These are phyloP conservation scores for Citrus hindsii DNA, from an alignment of 345 rosid genomes.

Conservation along the genomic window DNA sequence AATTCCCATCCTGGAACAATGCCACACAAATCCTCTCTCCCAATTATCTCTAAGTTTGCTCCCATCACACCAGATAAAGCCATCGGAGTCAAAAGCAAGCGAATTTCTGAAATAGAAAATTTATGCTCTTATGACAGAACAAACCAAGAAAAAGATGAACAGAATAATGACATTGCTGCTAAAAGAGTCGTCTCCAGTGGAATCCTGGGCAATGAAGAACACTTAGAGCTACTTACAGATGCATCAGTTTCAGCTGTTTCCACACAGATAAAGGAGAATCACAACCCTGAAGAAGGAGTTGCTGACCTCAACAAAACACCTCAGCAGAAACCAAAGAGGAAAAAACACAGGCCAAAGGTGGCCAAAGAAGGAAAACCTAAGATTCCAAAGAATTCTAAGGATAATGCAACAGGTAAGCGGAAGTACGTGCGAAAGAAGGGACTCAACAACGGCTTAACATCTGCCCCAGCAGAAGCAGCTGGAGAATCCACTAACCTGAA, in stretches of 20 bases:
- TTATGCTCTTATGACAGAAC: slow-evolving; percentile 13
- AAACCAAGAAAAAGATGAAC: slow-evolving; percentile 18
- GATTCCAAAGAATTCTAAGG: slow-evolving; percentile 28
- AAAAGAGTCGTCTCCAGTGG: slow-evolving; percentile 5
- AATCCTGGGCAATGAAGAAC: slow-evolving; percentile 17
- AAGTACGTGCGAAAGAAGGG: slow-evolving; percentile 46
- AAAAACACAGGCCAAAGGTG: slow-evolving; percentile 86
- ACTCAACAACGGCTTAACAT: slow-evolving; percentile 19
- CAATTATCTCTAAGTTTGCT: slow-evolving; percentile 23
- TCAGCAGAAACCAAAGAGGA: slow-evolving; percentile 61
- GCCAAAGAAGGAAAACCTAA: slow-evolving; percentile 51
- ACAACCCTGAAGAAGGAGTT: slow-evolving; percentile 33
- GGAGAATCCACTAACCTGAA: slow-evolving; percentile 27
- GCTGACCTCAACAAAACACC: slow-evolving; percentile 52
- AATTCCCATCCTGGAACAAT: slow-evolving; percentile 21
- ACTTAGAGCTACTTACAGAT: slow-evolving; percentile 23
- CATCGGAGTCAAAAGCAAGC: slow-evolving; percentile 12
- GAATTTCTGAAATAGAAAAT: slow-evolving; percentile 14
- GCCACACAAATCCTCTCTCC: slow-evolving; percentile 21
- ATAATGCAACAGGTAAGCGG: slow-evolving; percentile 42
- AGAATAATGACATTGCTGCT: slow-evolving; percentile 17
- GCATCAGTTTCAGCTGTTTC: slow-evolving; percentile 21
- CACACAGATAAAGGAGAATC: slow-evolving; percentile 21
- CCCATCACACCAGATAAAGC: slow-evolving; percentile 61
- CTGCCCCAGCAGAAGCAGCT: slow-evolving; percentile 27